Base-by-base conservation (phyloP, 306 rosid genomes). In the Trifolium fragiferum region DNA sequence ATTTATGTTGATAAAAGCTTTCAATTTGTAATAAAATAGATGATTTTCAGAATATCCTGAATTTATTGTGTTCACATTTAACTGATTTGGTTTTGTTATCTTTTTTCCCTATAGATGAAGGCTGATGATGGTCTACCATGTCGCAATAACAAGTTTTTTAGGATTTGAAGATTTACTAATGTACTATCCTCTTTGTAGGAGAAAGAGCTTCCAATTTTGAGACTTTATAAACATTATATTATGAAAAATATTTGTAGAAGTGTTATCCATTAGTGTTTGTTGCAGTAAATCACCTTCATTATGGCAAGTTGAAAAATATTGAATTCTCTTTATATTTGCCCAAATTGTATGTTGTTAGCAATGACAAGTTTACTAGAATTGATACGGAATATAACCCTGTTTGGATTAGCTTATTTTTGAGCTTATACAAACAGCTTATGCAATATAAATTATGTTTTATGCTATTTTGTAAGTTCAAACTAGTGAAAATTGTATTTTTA, bases 191-290 rank as follows among this genome's bases (percentile, higher is more conserved):
- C 67, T 38, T 8, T 40, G 46, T 6, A 4, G 47, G 54, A 15
- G 46, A 12, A 19, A 60, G 66, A 16, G 41, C 38, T 43, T 38
- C 38, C 76, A 55, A 40, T 78, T 82, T 82, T 37, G 77, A 18
- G 71, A 68, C 49, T 76, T 21, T 2, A 8, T 16, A 9, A 43
- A 62, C 21, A 18, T 23, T 18, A 33, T 78, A 32, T 46, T 64
- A 10, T 33, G 65, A 10, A 50, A 59, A 68, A 5, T 63, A 55
- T 18, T 46, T 41, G 14, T 21, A 27, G 41, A 3, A 69, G 32
- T 25, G 40, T 59, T 33, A 71, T 64, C 59, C 68, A 68, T 40
- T 19, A 32, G 49, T 70, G 6, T 68, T 50, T 69, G 46, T 50
- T 51, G 12, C 63, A 11, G 49, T 70, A 30, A 16, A 49, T 49